Evolutionary conservation across 176 grass and related monocot species (phyloP).

Genomic region (Metroxylon sagu): DNA sequence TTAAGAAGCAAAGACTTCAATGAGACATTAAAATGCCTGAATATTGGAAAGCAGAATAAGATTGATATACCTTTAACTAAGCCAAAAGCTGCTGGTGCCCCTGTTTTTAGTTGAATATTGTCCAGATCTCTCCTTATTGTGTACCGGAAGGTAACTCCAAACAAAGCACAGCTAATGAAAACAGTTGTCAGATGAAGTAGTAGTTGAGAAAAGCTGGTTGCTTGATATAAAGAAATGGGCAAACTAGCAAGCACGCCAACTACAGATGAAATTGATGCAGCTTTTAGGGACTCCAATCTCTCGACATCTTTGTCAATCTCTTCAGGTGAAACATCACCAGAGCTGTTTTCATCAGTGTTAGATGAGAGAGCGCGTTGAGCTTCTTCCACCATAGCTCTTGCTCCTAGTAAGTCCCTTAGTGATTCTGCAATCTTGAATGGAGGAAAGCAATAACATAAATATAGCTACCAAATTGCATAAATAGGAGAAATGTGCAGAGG

Average conservation of each 20-base stretch:
- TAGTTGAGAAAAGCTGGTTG: conserved; percentile 39
- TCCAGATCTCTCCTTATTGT: conserved; percentile 72
- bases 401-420: conserved; percentile 59
- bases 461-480: background rate
- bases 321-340: conserved; percentile 24
- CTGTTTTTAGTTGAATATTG: conserved; percentile 71
- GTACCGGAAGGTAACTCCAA: conserved; percentile 78
- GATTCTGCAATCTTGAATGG: conserved; percentile 66
- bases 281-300: conserved; percentile 75
- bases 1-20: no score
- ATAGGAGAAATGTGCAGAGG: background rate
- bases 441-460: background rate
- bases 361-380: conserved; percentile 48
- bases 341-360: conserved; percentile 30
- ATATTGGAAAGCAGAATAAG: no score
- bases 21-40: no score
- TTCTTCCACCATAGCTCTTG: conserved; percentile 78
- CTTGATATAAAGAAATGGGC: conserved; percentile 68
- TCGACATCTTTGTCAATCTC: conserved; percentile 41
- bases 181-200: conserved; percentile 36
- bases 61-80: conserved; percentile 69
- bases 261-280: conserved; percentile 52
- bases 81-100: conserved; percentile 53
- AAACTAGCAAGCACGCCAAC: conserved; percentile 64
- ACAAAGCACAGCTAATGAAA: conserved; percentile 67